Percentiles rank a stretch among this genome's conserved stretches.
Evolutionary conservation across 495 filamentous ascomycete species (phyloP).

Genomic region (Xanthoparmelia taractica): DNA sequence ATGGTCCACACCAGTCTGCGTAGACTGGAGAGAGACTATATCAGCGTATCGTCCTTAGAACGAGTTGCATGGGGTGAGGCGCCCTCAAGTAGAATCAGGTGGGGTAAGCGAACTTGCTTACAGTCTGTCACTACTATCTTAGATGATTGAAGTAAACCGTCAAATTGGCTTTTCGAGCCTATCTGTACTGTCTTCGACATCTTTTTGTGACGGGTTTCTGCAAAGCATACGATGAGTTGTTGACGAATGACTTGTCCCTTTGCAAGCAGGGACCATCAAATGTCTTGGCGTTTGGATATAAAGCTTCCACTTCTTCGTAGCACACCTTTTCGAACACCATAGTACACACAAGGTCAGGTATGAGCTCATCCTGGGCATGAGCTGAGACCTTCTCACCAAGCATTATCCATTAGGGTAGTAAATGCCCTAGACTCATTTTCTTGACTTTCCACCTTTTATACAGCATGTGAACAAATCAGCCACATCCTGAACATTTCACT

Average conservation of each 20-base stretch:
- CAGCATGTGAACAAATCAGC: not conserved
- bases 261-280: not conserved
- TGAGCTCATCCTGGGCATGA: not conserved
- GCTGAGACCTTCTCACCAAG: not conserved
- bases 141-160: constrained; percentile 54
- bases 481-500: not conserved
- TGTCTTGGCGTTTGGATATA: constrained; percentile 1
- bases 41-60: constrained; percentile 48
- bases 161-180: constrained; percentile 63
- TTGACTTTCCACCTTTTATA: not conserved
- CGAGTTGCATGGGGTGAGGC: constrained; percentile 4
- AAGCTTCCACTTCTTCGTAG: not conserved
- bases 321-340: not conserved
- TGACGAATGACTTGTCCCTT: not conserved
- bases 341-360: not conserved
- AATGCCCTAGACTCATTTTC: not conserved
- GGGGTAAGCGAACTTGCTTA: constrained; percentile 38
- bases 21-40: constrained; percentile 53
- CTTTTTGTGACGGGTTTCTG: too few relatives aligned
- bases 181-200: constrained; percentile 67
- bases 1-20: constrained; percentile 80
- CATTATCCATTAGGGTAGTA: not conserved
- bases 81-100: constrained; percentile 23
- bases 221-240: not conserved
- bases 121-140: constrained; percentile 78